Percentiles rank a stretch among this genome's conserved stretches.
These are phyloP conservation scores for Abortiporus biennis DNA, from an alignment of 1,284 basidiomycete species.

Conservation along the genomic window DNA sequence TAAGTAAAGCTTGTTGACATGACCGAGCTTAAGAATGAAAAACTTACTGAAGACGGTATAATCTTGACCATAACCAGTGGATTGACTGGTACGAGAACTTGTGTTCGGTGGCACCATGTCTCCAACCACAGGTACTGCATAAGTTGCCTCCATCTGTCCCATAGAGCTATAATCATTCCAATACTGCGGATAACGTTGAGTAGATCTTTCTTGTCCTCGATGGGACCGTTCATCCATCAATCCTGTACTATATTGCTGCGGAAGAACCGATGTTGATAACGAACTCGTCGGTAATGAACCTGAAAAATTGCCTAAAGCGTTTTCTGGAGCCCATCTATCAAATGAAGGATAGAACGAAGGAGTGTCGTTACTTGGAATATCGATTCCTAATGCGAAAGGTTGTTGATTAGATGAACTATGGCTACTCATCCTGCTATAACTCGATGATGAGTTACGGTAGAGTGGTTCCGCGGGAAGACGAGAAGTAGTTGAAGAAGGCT, in stretches of 20 bases:
- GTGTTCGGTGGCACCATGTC: constrained; percentile 18
- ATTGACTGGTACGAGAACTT: constrained; percentile 15
- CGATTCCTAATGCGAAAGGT: constrained; percentile 17
- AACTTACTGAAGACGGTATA: constrained; percentile 29
- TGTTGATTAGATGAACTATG: no score
- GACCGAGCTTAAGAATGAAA: not conserved
- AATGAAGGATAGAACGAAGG: constrained; percentile 31
- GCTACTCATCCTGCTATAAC: not conserved
- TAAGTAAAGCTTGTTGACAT: constrained; percentile 5
- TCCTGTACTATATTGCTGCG: constrained; percentile 67
- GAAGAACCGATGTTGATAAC: constrained; percentile 58
- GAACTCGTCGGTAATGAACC: no score
- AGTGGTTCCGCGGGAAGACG: not conserved
- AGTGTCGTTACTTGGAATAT: constrained; percentile 15
- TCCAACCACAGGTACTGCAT: constrained; percentile 25
- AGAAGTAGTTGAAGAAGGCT: not conserved
- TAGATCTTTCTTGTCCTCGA: constrained; percentile 18
- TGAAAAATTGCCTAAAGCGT: constrained; percentile 30
- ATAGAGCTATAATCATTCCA: constrained; percentile 60
- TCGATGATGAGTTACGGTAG: not conserved
- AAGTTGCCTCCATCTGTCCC: constrained; percentile 46
- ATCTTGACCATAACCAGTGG: constrained; percentile 23
- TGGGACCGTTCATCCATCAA: constrained; percentile 37
- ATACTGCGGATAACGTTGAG: constrained; percentile 42
- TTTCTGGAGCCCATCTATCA: constrained; percentile 46